Evolutionary conservation across 1,284 basidiomycete genomes (phyloP).

Genomic region (Microbotryomycetes sp.): DNA sequence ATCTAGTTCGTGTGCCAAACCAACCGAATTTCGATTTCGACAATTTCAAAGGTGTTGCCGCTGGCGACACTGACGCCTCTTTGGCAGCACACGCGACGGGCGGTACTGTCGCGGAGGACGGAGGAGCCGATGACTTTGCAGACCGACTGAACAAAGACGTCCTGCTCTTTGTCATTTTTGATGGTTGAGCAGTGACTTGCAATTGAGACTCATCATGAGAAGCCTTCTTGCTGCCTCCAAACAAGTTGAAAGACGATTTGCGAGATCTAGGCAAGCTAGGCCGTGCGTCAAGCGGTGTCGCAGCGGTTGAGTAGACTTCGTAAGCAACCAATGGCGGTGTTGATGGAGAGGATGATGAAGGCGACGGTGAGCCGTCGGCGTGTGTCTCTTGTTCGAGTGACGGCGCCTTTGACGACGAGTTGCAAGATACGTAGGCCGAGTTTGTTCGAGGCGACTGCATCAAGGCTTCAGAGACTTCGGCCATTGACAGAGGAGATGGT

Average conservation of each 20-base stretch:
- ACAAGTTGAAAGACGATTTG: background rate
- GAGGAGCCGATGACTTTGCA: background rate
- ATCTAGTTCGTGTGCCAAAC: background rate
- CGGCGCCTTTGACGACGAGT: background rate
- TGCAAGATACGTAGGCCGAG: background rate
- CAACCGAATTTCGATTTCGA: background rate
- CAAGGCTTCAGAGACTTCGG: background rate
- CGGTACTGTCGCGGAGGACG: no score
- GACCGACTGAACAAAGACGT: background rate
- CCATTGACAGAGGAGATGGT: background rate
- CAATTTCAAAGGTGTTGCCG: no score
- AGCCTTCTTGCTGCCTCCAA: background rate
- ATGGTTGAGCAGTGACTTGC: background rate
- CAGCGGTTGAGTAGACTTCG: background rate
- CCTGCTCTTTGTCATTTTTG: background rate
- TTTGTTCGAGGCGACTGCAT: background rate
- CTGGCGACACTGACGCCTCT: no score
- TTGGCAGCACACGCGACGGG: no score
- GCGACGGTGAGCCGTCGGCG: background rate
- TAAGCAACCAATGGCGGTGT: background rate
- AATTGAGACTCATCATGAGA: background rate
- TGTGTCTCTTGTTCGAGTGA: background rate
- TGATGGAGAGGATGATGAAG: slow-evolving; percentile 3
- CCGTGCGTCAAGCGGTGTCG: background rate
- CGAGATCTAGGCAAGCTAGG: background rate